Conservation (phyloP, 1,284 basidiomycete genomes). For the Chiua sp. region DNA sequence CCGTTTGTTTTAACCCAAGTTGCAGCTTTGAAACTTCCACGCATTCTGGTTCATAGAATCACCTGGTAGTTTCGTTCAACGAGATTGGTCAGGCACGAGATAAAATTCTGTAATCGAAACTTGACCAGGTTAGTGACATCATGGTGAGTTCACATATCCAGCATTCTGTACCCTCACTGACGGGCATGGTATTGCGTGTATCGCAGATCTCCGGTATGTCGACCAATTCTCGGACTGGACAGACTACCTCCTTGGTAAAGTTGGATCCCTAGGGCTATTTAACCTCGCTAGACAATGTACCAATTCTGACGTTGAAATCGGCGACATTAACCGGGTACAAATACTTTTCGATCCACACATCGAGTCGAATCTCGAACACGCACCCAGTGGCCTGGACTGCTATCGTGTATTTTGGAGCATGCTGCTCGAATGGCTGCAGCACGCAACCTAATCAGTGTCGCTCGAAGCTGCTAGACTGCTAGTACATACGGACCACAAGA, state of each 20-base stretch:
- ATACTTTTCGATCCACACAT: constrained; percentile 96
- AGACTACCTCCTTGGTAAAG: constrained; percentile 85
- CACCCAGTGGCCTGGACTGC: constrained; percentile 99
- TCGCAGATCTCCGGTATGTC: constrained; percentile 73
- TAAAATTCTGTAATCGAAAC: constrained; percentile 91
- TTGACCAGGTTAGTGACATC: too few species aligned
- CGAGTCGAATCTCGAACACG: constrained; percentile 97
- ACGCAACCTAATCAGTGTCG: constrained; percentile 96
- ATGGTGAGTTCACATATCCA: constrained; percentile 45
- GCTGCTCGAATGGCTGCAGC: constrained; percentile 97
- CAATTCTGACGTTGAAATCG: constrained; percentile 96
- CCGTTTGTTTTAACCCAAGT: constrained; percentile 43
- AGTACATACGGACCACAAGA: constrained; percentile 50
- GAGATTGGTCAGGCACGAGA: constrained; percentile 98
- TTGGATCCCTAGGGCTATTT: constrained; percentile 98
- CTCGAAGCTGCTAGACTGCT: constrained; percentile 94
- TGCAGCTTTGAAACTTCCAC: constrained; percentile 83
- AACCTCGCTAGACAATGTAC: constrained; percentile 93
- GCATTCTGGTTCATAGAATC: constrained; percentile 75
- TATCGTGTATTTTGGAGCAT: constrained; percentile 91
- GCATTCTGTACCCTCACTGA: not conserved
- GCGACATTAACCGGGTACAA: constrained; percentile 96
- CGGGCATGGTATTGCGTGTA: not conserved
- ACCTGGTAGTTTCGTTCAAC: constrained; percentile 95
- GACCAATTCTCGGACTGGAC: constrained; percentile 70